phyloP scores from a whole-genome alignment of 2,329 filamentous ascomycete genomes.

The Curvularia verruculosa region DNA sequence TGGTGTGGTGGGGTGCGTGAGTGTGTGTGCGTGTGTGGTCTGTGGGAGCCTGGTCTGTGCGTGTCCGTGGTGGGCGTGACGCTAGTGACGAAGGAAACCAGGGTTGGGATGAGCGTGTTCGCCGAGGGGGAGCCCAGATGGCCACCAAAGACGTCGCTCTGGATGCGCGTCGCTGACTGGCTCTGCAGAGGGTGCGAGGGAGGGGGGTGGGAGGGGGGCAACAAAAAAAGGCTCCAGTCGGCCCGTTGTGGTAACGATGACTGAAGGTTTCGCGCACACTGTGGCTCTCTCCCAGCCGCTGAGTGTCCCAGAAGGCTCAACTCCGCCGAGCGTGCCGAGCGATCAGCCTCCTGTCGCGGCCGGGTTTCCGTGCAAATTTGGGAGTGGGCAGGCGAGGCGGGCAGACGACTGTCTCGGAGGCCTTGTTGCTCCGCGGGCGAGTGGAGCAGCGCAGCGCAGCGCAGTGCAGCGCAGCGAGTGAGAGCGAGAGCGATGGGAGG shows the following conservation, averaged over 20 bases:
- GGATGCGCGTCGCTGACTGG: slow-evolving; percentile 24
- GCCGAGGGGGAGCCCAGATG: slow-evolving; percentile 28
- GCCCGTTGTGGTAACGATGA: slow-evolving; percentile 40
- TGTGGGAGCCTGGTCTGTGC: slow-evolving; percentile 11
- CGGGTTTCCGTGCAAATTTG: slow-evolving; percentile 33
- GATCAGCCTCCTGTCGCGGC: slow-evolving; percentile 43
- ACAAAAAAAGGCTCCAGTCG: slow-evolving; percentile 36
- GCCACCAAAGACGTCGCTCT: slow-evolving; percentile 23
- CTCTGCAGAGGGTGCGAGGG: slow-evolving; percentile 13
- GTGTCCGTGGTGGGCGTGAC: slow-evolving; percentile 24
- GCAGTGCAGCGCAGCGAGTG: no score
- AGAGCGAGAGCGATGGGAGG: slow-evolving; percentile 18
- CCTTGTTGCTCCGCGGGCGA: slow-evolving; percentile 7
- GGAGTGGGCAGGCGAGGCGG: not conserved
- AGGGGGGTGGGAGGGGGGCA: no score
- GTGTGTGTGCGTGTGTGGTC: not conserved
- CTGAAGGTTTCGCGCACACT: slow-evolving; percentile 29
- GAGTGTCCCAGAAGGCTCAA: slow-evolving; percentile 31
- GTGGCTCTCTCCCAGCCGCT: slow-evolving; percentile 35
- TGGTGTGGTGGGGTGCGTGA: not conserved
- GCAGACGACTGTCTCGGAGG: not conserved
- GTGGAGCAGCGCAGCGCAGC: no score
- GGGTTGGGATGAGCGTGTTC: slow-evolving; percentile 26
- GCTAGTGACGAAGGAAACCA: slow-evolving; percentile 22
- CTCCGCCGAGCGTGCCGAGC: slow-evolving; percentile 46